phyloP scores from a whole-genome alignment of 2,329 filamentous ascomycete species.

The Colletotrichum agaves region DNA sequence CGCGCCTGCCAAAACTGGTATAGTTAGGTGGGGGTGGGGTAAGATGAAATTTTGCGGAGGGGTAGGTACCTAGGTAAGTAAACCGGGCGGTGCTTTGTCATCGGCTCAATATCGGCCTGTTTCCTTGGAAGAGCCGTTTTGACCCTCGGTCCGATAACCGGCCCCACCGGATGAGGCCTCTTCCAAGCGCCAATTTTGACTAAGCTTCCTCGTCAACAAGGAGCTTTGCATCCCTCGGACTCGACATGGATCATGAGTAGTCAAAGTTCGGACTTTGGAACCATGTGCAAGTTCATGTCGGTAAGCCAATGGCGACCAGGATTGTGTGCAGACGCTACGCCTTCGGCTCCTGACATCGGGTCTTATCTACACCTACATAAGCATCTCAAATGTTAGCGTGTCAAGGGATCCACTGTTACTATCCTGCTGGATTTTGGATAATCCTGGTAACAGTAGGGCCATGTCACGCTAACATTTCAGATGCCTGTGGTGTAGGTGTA shows the following conservation, averaged over 20 bases:
- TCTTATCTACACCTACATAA: background rate
- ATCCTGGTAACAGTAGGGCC: no score
- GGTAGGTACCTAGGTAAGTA: no score
- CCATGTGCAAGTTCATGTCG: constrained; percentile 4
- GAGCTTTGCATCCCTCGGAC: constrained; percentile 2
- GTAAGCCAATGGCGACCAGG: constrained; percentile 13
- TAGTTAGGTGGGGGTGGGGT: no score
- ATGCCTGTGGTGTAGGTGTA: no score
- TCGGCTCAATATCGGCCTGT: constrained; percentile 16
- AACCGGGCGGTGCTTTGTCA: constrained; percentile 3
- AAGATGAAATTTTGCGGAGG: no score
- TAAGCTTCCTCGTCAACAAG: background rate
- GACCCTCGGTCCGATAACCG: constrained; percentile 26
- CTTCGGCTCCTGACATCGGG: constrained; percentile 34
- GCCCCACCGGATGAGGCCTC: constrained; percentile 19
- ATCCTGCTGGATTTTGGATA: no score
- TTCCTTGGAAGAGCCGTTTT: constrained; percentile 3
- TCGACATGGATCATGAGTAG: constrained; percentile 30
- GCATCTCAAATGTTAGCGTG: no score
- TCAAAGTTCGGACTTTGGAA: constrained; percentile 4
- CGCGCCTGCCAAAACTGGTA: no score
- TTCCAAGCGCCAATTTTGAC: constrained; percentile 3
- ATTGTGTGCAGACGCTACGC: constrained; percentile 6
- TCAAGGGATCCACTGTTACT: no score
- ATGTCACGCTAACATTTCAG: no score